Evolutionary conservation across 306 rosid species (phyloP), one percentile per base, ranked within the genome.

Genomic region (Urtica urens): DNA sequence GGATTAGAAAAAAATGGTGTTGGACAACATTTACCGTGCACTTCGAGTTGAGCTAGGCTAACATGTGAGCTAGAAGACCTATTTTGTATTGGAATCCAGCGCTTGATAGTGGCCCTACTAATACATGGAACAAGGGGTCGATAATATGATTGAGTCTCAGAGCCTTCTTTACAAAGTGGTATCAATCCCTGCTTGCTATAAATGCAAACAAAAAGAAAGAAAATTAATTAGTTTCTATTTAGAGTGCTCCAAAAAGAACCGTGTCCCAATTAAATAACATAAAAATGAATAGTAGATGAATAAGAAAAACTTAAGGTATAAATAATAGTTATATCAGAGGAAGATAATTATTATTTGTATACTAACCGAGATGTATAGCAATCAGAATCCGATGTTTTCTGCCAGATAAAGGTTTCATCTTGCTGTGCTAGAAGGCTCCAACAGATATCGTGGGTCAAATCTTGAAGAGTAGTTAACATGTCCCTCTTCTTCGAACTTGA

Each of bases 341-440:
- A 49, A 27, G 21, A 19, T 14, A 10, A 21, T 17, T 7, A 26
- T 22, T 8, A 11, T 49, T n/a, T 48, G 7, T 46, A 62, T 49
- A 48, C 92, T 77, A 58, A 90, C 95, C 77, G 88, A 63, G 96
- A 82, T 46, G 67, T 58, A 61, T 92, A 78, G 64, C 99, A 92
- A 51, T 59, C 63, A 54, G 72, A 42, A 64, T 76, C 83, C 25
- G 64, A 47, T 71, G 94, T 74, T 71, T 92, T 92, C 75, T 92
- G 99, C 99, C 99, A 85, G 46, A 92, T 37, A 40, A 75, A 82
- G 58, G 94, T 82, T 66, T 86, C 94, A 58, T 92, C 93, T 58
- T 82, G 92, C 74, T 92, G 96, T 59, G 83, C 94, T 45, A 77
- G 59, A 59, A 92, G 86, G 60, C 69, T 92, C 99, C 99, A 92